A percentile compares a stretch with the other conserved stretches of the same genome.
These are phyloP conservation scores for Puya raimondii DNA, from an alignment of 176 grass and related monocot genomes.

Conservation along the genomic window DNA sequence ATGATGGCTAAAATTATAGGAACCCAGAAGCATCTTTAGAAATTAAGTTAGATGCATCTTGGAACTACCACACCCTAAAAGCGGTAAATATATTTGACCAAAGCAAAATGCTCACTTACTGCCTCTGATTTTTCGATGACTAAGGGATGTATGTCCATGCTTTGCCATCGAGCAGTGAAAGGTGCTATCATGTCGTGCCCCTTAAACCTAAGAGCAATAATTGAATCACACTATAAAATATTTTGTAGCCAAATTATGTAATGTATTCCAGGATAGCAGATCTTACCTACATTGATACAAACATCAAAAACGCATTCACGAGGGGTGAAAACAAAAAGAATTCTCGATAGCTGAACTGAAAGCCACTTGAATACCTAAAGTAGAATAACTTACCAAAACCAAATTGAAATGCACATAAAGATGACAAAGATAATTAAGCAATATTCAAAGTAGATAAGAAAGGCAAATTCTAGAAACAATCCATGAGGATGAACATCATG, in stretches of 20 bases:
- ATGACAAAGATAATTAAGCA: conserved; percentile 2
- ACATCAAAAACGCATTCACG: neutral
- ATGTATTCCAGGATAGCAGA: conserved; percentile 63
- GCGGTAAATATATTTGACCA: too few relatives aligned
- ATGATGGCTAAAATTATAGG: neutral
- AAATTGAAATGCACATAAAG: too few relatives aligned
- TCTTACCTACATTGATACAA: conserved; percentile 45
- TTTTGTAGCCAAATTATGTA: neutral
- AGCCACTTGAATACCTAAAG: too few relatives aligned
- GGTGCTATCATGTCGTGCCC: conserved; percentile 94
- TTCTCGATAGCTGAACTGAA: too few relatives aligned
- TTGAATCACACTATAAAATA: neutral
- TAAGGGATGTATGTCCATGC: conserved; percentile 62
- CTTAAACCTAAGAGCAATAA: conserved; percentile 50
- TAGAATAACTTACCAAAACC: too few relatives aligned
- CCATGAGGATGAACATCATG: neutral
- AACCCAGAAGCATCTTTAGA: neutral
- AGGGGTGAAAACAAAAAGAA: neutral
- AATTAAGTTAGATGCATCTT: neutral
- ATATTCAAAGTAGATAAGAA: neutral
- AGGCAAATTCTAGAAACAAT: conserved; percentile 7
- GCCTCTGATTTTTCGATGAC: conserved; percentile 92
- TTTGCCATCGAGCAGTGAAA: conserved; percentile 99
- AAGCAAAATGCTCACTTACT: conserved; percentile 6
- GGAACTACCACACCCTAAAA: neutral